These are phyloP conservation scores for Hypoxylon sp. DNA, from an alignment of 2,329 filamentous ascomycete species.

Conservation along the genomic window DNA sequence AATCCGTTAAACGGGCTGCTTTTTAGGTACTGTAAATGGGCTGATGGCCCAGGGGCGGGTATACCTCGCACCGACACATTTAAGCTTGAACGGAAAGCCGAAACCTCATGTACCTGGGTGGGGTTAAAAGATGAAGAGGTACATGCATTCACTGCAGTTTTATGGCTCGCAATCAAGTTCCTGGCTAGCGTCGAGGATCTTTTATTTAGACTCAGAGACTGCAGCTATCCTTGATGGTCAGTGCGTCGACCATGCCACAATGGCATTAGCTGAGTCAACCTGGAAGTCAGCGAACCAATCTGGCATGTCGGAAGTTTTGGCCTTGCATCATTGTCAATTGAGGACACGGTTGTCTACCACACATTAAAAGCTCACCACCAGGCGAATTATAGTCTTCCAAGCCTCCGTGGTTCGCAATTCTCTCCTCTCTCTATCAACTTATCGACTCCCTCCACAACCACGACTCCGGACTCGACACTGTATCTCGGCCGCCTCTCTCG, in stretches of 20 bases:
- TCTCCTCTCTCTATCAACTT: slow-evolving; percentile 17
- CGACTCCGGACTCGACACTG: not conserved
- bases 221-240: slow-evolving; percentile 13
- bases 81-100: slow-evolving; percentile 18
- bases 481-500: not conserved
- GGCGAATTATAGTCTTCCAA: slow-evolving; percentile 24
- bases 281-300: slow-evolving; percentile 37
- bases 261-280: slow-evolving; percentile 31
- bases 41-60: slow-evolving; percentile 16
- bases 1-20: slow-evolving; percentile 15
- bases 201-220: slow-evolving; percentile 5
- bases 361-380: slow-evolving; percentile 35
- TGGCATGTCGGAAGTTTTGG: slow-evolving; percentile 44
- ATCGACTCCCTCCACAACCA: not conserved
- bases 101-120: slow-evolving; percentile 19
- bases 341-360: slow-evolving; percentile 53
- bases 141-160: not conserved
- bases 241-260: slow-evolving; percentile 31
- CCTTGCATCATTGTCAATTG: slow-evolving; percentile 49
- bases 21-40: no score
- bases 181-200: slow-evolving; percentile 18
- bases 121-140: slow-evolving; percentile 16
- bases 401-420: slow-evolving; percentile 5
- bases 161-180: slow-evolving; percentile 10
- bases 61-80: slow-evolving; percentile 26